Evolutionary conservation across 148 eudicot genomes (phyloP).

Genomic region (Heliamphora exappendiculata): DNA sequence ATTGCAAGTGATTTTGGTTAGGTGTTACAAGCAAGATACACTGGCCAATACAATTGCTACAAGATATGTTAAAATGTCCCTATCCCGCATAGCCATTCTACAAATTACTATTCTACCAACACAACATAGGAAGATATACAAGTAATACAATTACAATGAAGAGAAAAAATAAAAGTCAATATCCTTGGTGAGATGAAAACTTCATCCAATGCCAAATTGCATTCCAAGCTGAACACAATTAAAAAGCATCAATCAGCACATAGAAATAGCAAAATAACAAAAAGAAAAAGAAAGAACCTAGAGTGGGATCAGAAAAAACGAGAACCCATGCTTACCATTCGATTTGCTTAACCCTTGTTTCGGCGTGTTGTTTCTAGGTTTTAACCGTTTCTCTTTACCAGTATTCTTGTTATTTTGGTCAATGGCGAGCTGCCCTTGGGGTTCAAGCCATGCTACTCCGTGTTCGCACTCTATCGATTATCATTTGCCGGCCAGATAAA

Average conservation of each 20-base stretch:
- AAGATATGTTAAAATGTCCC: too few species aligned
- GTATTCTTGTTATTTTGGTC: not conserved
- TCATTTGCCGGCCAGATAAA: constrained; percentile 83
- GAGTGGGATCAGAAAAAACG: not conserved
- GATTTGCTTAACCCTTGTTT: not conserved
- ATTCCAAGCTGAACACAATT: not conserved
- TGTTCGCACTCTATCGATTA: constrained; percentile 76
- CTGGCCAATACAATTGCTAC: too few species aligned
- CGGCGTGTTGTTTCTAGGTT: not conserved
- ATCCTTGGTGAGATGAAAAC: too few species aligned
- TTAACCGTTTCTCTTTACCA: not conserved
- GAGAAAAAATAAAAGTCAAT: too few species aligned
- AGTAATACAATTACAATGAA: not conserved
- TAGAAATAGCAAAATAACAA: not conserved
- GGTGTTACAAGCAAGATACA: not conserved
- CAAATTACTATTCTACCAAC: not conserved
- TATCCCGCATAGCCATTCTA: too few species aligned
- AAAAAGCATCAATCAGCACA: not conserved
- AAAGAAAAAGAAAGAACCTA: not conserved
- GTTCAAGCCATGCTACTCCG: constrained; percentile 43
- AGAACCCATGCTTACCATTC: not conserved
- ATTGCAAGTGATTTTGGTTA: not conserved
- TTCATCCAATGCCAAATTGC: not conserved
- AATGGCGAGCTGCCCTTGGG: not conserved
- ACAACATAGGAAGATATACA: not conserved